Base-by-base conservation (phyloP, 495 filamentous ascomycete genomes). In the Aspergillus coremiiformis region DNA sequence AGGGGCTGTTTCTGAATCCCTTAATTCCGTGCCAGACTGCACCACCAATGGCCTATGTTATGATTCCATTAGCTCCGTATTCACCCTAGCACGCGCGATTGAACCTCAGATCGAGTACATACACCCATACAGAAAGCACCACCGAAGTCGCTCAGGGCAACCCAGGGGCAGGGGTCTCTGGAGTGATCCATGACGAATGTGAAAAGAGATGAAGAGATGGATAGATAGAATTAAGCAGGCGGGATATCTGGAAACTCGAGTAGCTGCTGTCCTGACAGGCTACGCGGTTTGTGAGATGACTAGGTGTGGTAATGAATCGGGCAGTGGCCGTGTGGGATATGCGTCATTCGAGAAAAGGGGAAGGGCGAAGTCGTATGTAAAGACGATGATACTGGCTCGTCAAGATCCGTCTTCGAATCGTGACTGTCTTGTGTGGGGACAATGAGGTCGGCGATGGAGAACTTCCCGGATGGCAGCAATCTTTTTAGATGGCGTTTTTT, bases 21-120 rank as follows among this genome's bases (percentile, higher is more conserved):
- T 98, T 98, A 42, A 98, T 84, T 61, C 94, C 94, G 72, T 98
- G 93, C 93, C 93, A 98, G 67, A 97, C 83, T 50, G 87, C 84
- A 65, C 93, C 93, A 63, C 93, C 93, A 57, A 98, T 90, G 39
- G 73, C 70, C 64, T 70, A 49, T 32, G 30, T 2, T 39, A 4
- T 37, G 5, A 35, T 39, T 35, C 32, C 14, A 35, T 53, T 58
- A 56, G 62, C 51, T 51, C 48, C 15, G 30, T 22, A 7, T 44
- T 12, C 33, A 26, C 11, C 21, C 35, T 50, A 26, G 22, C 53
- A 48, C 14, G 17, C 35, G 47, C 20, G 15, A 44, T 39, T 29
- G 11, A 15, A 39, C 27, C 12, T 27, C 17, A 15, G 11, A 11
- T 27, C 47, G 19, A 49, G 44, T 35, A 82, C 86, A 49, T 86